phyloP scores from a whole-genome alignment of 2,329 filamentous ascomycete species.

The Westerdykella aurantiaca region DNA sequence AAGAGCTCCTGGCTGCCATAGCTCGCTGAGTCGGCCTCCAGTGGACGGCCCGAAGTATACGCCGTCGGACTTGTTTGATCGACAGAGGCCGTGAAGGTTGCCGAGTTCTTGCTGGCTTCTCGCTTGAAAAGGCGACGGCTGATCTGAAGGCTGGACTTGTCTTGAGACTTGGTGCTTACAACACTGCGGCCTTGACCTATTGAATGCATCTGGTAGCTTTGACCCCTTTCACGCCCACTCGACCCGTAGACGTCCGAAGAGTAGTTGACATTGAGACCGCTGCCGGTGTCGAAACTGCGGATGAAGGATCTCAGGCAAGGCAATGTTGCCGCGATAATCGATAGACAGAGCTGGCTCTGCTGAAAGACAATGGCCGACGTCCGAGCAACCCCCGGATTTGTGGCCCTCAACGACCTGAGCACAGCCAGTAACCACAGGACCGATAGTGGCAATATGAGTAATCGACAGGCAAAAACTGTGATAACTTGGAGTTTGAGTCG shows the following conservation, averaged over 20 bases:
- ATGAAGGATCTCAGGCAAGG: constrained; percentile 26
- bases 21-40: constrained; percentile 10
- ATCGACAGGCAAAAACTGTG: constrained; percentile 18
- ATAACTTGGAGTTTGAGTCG: constrained; percentile 24
- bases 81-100: too few relatives aligned
- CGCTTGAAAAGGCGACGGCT: not conserved
- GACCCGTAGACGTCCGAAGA: constrained; percentile 5
- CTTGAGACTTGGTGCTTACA: too few relatives aligned
- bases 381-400: constrained; percentile 14
- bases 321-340: constrained; percentile 23
- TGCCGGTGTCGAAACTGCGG: constrained; percentile 20
- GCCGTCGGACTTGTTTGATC: too few relatives aligned
- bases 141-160: not conserved
- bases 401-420: constrained; percentile 6
- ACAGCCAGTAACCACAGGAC: constrained; percentile 11
- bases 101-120: not conserved
- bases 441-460: constrained; percentile 14
- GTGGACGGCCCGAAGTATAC: too few relatives aligned
- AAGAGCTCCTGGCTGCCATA: constrained; percentile 21
- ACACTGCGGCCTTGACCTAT: not conserved
- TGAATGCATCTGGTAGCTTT: constrained; percentile 8
- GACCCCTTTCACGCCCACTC: not conserved
- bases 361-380: constrained; percentile 17
- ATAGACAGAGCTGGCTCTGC: constrained; percentile 17
- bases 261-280: constrained; percentile 15